Conservation (phyloP, 2,329 filamentous ascomycete genomes). For the Ophiostoma sp. region DNA sequence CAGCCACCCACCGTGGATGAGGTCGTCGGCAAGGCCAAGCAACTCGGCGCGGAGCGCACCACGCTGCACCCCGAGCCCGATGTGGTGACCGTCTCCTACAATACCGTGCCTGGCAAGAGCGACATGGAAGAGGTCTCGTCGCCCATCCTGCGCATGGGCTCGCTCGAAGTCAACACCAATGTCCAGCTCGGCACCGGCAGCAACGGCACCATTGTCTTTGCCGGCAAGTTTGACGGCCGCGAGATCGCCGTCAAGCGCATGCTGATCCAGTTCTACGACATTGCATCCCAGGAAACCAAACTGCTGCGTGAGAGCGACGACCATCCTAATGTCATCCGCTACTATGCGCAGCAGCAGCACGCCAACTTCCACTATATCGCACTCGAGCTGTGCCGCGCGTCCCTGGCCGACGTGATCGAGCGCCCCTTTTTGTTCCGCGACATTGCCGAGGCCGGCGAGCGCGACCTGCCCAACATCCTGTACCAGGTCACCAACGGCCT, state of each 20-base stretch:
- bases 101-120: slow-evolving; percentile 30
- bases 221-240: slow-evolving; percentile 87
- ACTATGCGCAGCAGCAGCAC: slow-evolving; percentile 85
- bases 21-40: slow-evolving; percentile 54
- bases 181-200: slow-evolving; percentile 71
- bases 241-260: slow-evolving; percentile 95
- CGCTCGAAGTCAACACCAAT: slow-evolving; percentile 58
- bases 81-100: slow-evolving; percentile 48
- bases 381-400: slow-evolving; percentile 87
- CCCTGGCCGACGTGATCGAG: slow-evolving; percentile 84
- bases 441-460: slow-evolving; percentile 65
- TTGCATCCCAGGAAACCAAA: slow-evolving; percentile 89
- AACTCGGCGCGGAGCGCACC: slow-evolving; percentile 42
- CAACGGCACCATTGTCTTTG: slow-evolving; percentile 94
- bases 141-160: slow-evolving; percentile 56
- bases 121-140: slow-evolving; percentile 57
- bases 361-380: slow-evolving; percentile 94
- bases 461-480: slow-evolving; percentile 72
- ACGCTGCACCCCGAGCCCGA: slow-evolving; percentile 53
- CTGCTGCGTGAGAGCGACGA: slow-evolving; percentile 89
- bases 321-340: slow-evolving; percentile 93
- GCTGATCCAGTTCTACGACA: slow-evolving; percentile 91
- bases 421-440: slow-evolving; percentile 51
- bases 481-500: slow-evolving; percentile 88
- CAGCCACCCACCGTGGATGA: slow-evolving; percentile 52